These are phyloP conservation scores for Aspergillus caelatus DNA, from an alignment of 2,329 filamentous ascomycete species.

Conservation along the genomic window DNA sequence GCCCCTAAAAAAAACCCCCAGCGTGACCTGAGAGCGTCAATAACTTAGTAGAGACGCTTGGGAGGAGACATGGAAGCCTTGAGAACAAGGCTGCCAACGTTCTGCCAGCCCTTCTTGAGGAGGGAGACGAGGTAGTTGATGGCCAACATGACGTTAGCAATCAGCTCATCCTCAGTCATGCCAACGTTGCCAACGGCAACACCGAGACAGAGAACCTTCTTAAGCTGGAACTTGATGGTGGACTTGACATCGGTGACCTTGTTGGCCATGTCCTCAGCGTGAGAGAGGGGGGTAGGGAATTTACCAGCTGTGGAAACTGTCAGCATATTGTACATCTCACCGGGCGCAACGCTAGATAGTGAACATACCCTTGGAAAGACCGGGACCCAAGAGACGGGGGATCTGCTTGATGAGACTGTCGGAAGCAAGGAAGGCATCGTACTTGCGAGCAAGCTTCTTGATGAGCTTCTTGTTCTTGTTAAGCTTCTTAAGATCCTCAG, in stretches of 20 bases:
- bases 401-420: conserved; percentile 99
- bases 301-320: conserved; percentile 74
- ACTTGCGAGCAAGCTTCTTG: conserved; percentile 99
- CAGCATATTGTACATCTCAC: conserved; percentile 22
- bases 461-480: conserved; percentile 99
- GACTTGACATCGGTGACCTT: conserved; percentile 99
- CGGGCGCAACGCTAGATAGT: not conserved
- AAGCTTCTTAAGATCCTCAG: conserved; percentile 99
- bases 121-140: conserved; percentile 99
- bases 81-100: conserved; percentile 99
- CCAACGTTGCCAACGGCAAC: conserved; percentile 98
- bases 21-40: conserved; percentile 31
- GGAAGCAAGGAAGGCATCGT: conserved; percentile 98
- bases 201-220: conserved; percentile 99
- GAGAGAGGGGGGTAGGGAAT: conserved; percentile 98
- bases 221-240: conserved; percentile 99
- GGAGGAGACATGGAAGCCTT: conserved; percentile 99
- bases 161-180: conserved; percentile 94
- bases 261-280: conserved; percentile 87
- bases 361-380: conserved; percentile 87
- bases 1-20: conserved; percentile 24
- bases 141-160: conserved; percentile 98
- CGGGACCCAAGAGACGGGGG: conserved; percentile 96
- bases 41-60: conserved; percentile 88
- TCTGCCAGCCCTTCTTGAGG: conserved; percentile 99